Base-by-base conservation (phyloP, 495 filamentous ascomycete genomes). In the Penicillium odoratum region DNA sequence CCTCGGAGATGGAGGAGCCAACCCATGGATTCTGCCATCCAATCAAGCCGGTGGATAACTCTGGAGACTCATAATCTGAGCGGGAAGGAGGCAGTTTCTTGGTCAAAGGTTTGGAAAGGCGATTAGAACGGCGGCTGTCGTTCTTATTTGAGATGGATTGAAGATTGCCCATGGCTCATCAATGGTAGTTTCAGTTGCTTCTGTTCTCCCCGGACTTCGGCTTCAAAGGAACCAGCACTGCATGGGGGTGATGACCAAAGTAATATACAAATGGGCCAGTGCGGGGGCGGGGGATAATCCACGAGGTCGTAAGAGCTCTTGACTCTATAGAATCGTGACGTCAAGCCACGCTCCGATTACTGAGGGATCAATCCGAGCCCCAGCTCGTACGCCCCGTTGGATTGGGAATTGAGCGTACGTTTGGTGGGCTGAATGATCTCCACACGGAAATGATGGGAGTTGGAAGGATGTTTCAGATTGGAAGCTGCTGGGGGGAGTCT, bases 31-130 rank as follows among this genome's bases (percentile, higher is more conserved):
- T 69, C 48, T 69, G 61, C 67, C 67, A 69, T 21, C 64, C 62
- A 44, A 69, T 68, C 38, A 69, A 53, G 13, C 64, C 67, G 4
- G 64, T 47, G 18, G n/a, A 38, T 18, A 62, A 29, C 43, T 56
- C 57, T 16, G 51, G 51, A 16, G 25, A 15, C 26, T 69, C 58
- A 16, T 47, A 26, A 31, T 60, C 53, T 7, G 44, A 34, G 3
- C 21, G 55, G 9, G 53, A 33, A 1, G 31, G 30, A 50, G 51
- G 44, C 26, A 54, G 28, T 21, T 62, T 64, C 47, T 69, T 74
- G 11, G 71, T 70, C 25, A 70, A 67, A 18, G 78, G 76, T 43
- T 81, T 81, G 28, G 77, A 78, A 46, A 79, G 65, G 31, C 76
- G 71, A 34, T 74, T 77, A 26, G 68, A 63, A 40, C 68, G 71